Percentiles rank a stretch among this genome's conserved stretches.
Evolutionary conservation across 2,329 filamentous ascomycete species (phyloP).

Genomic region (Epichloe glyceriae): DNA sequence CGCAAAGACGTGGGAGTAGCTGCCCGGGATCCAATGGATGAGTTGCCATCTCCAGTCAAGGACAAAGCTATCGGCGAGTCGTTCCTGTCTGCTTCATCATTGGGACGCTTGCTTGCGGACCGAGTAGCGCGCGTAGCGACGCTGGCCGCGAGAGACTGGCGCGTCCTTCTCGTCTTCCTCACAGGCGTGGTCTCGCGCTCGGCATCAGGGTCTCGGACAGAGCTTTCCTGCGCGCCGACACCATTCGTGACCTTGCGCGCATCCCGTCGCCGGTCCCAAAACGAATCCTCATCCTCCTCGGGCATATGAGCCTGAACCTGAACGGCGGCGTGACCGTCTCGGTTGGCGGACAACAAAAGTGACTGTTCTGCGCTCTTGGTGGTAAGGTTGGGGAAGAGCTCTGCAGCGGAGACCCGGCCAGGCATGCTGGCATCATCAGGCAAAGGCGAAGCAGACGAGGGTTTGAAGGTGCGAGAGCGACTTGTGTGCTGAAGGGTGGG

Average conservation of each 20-base stretch:
- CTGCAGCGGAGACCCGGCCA: slow-evolving; percentile 22
- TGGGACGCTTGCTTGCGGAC: slow-evolving; percentile 37
- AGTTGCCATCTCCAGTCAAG: slow-evolving; percentile 33
- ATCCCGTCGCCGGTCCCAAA: slow-evolving; percentile 24
- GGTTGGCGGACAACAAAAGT: background rate
- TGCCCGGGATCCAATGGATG: slow-evolving; percentile 42
- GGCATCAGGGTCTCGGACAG: slow-evolving; percentile 19
- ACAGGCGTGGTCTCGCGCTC: slow-evolving; percentile 19
- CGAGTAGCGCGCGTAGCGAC: slow-evolving; percentile 31
- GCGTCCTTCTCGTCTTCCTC: slow-evolving; percentile 22
- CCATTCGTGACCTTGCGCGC: slow-evolving; percentile 27
- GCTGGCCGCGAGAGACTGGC: slow-evolving; percentile 21
- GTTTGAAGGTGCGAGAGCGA: slow-evolving; percentile 12
- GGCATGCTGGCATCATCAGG: slow-evolving; percentile 26
- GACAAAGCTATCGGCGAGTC: slow-evolving; percentile 39
- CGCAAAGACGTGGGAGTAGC: slow-evolving; percentile 44
- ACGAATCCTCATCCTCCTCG: slow-evolving; percentile 17
- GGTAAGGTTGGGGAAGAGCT: slow-evolving; percentile 20
- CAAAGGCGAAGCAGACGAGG: slow-evolving; percentile 9
- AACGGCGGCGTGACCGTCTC: slow-evolving; percentile 9
- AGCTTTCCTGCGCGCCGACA: slow-evolving; percentile 24
- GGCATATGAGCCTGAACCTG: slow-evolving; percentile 17
- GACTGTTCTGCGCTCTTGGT: slow-evolving; percentile 11
- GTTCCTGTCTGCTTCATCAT: slow-evolving; percentile 41
- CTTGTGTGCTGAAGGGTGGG: slow-evolving; percentile 13